These are phyloP conservation scores for Pouteria glomerata DNA, from an alignment of 148 eudicot species.

Conservation along the genomic window DNA sequence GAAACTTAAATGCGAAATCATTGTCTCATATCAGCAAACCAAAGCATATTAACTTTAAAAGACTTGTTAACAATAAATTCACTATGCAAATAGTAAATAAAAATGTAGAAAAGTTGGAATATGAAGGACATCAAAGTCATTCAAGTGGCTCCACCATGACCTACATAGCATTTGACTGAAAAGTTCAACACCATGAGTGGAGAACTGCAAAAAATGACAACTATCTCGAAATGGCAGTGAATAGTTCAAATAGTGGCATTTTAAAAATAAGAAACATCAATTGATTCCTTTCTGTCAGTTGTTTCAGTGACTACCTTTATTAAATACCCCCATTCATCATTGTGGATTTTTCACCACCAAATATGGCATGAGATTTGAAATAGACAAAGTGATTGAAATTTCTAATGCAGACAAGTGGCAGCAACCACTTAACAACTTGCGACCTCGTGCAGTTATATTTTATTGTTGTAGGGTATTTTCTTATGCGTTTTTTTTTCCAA, in stretches of 20 bases:
- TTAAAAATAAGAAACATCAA: neutral
- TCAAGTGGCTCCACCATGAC: neutral
- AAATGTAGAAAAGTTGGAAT: neutral
- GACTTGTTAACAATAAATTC: neutral
- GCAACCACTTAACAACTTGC: neutral
- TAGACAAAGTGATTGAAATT: neutral
- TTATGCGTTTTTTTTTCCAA: too few species aligned
- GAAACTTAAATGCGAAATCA: neutral
- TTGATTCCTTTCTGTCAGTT: neutral
- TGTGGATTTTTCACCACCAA: too few species aligned
- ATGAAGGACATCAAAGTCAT: neutral
- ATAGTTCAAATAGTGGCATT: neutral
- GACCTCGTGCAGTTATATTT: too few species aligned
- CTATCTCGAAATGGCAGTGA: neutral
- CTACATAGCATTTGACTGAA: neutral
- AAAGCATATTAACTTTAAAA: neutral
- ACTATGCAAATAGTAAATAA: neutral
- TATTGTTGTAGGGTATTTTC: too few species aligned
- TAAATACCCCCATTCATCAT: too few species aligned
- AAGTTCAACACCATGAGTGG: neutral
- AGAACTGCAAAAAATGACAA: conserved; percentile 2
- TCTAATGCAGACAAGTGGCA: neutral
- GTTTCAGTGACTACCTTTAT: neutral
- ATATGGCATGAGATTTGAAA: neutral
- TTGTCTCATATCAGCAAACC: neutral